Conservation (phyloP, 148 eudicot genomes). For the Nyssa sinensis region DNA sequence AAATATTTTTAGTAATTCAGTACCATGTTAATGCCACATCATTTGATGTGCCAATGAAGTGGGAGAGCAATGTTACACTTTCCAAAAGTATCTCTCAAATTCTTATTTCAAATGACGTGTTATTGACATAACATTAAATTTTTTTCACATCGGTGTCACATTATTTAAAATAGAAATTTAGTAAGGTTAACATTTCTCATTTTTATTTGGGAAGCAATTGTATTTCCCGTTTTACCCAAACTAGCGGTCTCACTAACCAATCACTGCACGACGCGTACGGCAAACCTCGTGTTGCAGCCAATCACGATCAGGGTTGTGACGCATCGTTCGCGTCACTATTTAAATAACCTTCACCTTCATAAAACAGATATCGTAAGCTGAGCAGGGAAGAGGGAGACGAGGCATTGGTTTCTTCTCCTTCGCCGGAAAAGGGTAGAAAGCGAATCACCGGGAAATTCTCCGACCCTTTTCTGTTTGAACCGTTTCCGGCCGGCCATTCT, state of each 20-base stretch:
- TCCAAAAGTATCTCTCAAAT: too few relatives aligned
- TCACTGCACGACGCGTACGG: not conserved
- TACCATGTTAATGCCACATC: too few relatives aligned
- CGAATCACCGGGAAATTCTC: not conserved
- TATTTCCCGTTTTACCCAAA: not conserved
- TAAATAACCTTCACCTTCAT: not conserved
- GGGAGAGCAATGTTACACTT: too few relatives aligned
- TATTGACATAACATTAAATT: too few relatives aligned
- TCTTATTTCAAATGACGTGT: too few relatives aligned
- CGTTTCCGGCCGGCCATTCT: not conserved
- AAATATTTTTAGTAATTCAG: too few relatives aligned
- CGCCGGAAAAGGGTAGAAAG: constrained; percentile 1
- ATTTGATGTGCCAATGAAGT: too few relatives aligned
- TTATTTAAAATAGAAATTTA: too few relatives aligned
- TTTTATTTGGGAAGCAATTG: too few relatives aligned
- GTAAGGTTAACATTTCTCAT: too few relatives aligned
- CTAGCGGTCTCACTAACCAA: not conserved
- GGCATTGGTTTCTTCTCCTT: not conserved
- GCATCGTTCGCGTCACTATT: not conserved
- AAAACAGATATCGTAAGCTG: not conserved
- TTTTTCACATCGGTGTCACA: too few relatives aligned
- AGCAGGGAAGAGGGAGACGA: not conserved
- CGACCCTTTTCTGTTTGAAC: not conserved
- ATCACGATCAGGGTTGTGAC: constrained; percentile 1
- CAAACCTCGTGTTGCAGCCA: not conserved